A percentile compares a stretch with the other conserved stretches of the same genome.
phyloP scores from a whole-genome alignment of 441 rosid species.

The Macaranga tanarius region DNA sequence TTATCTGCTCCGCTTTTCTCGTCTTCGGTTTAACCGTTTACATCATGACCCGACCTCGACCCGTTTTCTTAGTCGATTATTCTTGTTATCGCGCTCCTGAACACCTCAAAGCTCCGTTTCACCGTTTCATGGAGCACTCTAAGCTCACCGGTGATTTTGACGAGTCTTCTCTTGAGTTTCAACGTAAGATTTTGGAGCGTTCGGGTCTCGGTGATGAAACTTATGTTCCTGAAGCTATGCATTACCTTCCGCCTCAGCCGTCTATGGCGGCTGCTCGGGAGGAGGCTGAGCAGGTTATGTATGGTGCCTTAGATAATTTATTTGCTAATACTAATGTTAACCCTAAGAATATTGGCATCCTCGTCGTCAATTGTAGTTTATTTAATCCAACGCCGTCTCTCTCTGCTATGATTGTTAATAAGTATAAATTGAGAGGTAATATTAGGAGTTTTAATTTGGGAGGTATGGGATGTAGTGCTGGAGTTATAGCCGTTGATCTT shows the following conservation, averaged over 20 bases:
- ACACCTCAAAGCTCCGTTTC: conserved; percentile 46
- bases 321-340: conserved; percentile 45
- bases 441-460: conserved; percentile 61
- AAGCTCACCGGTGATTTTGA: conserved; percentile 59
- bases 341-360: conserved; percentile 70
- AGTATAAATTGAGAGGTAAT: conserved; percentile 66
- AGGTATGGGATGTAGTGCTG: conserved; percentile 80
- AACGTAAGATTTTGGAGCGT: conserved; percentile 68
- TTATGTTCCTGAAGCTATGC: conserved; percentile 73
- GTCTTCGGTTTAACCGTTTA: conserved; percentile 59
- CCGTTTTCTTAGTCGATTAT: conserved; percentile 57
- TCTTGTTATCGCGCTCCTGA: conserved; percentile 57
- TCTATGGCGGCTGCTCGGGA: conserved; percentile 71
- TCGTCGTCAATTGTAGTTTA: conserved; percentile 73
- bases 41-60: conserved; percentile 52
- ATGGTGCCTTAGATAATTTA: conserved; percentile 55
- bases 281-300: conserved; percentile 77
- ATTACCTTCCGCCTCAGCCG: conserved; percentile 52
- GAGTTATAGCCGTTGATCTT: conserved; percentile 66
- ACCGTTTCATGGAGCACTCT: conserved; percentile 61
- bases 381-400: conserved; percentile 71
- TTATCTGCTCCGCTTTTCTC: conserved; percentile 46
- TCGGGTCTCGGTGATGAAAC: conserved; percentile 73
- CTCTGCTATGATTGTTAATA: conserved; percentile 71
- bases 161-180: conserved; percentile 73